phyloP scores from a whole-genome alignment of 306 rosid genomes.

The Gillenia trifoliata region DNA sequence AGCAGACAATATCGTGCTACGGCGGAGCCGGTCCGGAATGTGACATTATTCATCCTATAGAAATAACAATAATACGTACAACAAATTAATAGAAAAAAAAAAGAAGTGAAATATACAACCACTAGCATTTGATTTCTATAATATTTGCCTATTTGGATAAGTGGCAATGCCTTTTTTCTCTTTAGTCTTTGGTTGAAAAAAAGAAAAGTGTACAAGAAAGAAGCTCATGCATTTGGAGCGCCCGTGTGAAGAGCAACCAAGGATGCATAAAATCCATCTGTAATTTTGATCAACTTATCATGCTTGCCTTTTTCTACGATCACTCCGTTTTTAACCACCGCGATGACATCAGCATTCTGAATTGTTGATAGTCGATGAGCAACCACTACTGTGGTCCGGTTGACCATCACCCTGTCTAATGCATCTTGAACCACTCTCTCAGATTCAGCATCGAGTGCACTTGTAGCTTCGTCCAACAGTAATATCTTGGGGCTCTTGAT shows the following conservation, averaged over 20 bases:
- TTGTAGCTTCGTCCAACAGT: constrained; percentile 79
- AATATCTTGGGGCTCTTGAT: constrained; percentile 75
- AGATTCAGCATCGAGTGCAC: constrained; percentile 82
- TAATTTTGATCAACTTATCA: constrained; percentile 51
- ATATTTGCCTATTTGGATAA: not conserved
- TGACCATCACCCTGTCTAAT: constrained; percentile 71
- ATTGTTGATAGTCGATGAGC: constrained; percentile 85
- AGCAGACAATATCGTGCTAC: too few relatives aligned
- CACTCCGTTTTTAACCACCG: constrained; percentile 81
- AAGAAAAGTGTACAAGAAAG: not conserved
- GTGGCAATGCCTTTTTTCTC: not conserved
- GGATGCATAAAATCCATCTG: constrained; percentile 79
- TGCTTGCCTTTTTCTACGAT: constrained; percentile 84
- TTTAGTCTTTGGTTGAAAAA: not conserved
- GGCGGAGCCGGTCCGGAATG: too few relatives aligned
- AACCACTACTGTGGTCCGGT: constrained; percentile 72
- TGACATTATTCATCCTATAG: too few relatives aligned
- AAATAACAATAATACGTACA: not conserved
- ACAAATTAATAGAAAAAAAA: not conserved
- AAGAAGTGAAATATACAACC: not conserved
- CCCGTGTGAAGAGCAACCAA: constrained; percentile 61
- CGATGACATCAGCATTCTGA: constrained; percentile 77
- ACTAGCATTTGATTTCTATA: not conserved
- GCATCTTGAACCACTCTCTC: constrained; percentile 93
- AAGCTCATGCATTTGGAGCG: constrained; percentile 40